Percentiles rank a stretch among this genome's conserved stretches.
phyloP scores from a whole-genome alignment of 345 rosid species.

The Populus alba region DNA sequence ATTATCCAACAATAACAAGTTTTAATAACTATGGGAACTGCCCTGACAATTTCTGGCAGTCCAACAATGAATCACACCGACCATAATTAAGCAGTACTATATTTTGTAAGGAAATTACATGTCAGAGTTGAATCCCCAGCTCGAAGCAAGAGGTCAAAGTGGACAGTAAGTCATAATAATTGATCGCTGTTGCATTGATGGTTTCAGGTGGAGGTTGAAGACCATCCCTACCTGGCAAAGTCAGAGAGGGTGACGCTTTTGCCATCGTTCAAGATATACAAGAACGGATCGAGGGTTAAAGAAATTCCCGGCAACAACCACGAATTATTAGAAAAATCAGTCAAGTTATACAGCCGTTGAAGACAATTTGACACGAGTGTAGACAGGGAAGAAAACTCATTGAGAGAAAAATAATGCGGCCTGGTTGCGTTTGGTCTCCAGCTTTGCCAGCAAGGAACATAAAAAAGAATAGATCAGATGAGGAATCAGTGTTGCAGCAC shows the following conservation, averaged over 20 bases:
- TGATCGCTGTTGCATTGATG: neutral
- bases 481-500: neutral
- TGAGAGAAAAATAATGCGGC: neutral
- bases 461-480: neutral
- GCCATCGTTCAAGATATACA: conserved; percentile 53
- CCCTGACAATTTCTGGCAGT: neutral
- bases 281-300: conserved; percentile 43
- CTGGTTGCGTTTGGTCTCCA: neutral
- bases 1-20: neutral
- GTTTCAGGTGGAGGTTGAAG: conserved; percentile 48
- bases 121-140: neutral
- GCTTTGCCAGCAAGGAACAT: conserved; percentile 2
- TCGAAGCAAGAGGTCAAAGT: neutral
- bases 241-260: conserved; percentile 38
- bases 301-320: conserved; percentile 41
- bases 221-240: conserved; percentile 43
- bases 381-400: neutral
- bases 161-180: neutral
- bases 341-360: conserved; percentile 39
- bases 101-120: neutral
- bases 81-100: neutral
- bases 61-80: neutral
- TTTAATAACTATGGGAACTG: neutral
- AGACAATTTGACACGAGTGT: neutral
- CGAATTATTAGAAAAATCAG: conserved; percentile 38